Conservation (phyloP, 2,329 filamentous ascomycete genomes). For the Diatrype stigma region DNA sequence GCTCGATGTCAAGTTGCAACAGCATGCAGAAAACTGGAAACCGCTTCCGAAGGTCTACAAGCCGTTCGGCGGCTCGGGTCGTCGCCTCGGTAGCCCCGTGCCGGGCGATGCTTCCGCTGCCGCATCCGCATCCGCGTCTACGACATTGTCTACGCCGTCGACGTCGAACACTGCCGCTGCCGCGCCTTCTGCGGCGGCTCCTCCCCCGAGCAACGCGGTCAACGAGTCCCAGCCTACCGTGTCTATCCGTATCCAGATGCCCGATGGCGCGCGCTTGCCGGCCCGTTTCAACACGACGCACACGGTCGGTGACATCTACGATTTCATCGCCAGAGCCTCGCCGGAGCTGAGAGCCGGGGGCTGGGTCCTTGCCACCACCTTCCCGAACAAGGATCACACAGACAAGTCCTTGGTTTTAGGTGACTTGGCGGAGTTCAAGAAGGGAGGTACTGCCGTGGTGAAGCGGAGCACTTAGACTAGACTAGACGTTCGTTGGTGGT, state of each 20-base stretch:
- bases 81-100: slow-evolving; percentile 72
- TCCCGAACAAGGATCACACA: slow-evolving; percentile 75
- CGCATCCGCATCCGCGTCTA: slow-evolving; percentile 30
- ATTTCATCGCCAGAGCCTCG: slow-evolving; percentile 65
- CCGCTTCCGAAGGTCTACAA: slow-evolving; percentile 70
- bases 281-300: slow-evolving; percentile 78
- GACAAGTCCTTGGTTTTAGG: slow-evolving; percentile 59
- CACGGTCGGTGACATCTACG: slow-evolving; percentile 73
- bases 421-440: slow-evolving; percentile 62
- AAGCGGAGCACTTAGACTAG: slow-evolving; percentile 38
- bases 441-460: slow-evolving; percentile 60
- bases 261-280: slow-evolving; percentile 71
- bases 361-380: slow-evolving; percentile 77
- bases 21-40: slow-evolving; percentile 71
- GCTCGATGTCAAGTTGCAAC: slow-evolving; percentile 74
- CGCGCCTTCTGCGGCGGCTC: slow-evolving; percentile 15
- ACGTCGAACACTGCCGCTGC: slow-evolving; percentile 29
- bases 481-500: slow-evolving; percentile 1
- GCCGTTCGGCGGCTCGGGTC: slow-evolving; percentile 68
- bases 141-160: slow-evolving; percentile 25
- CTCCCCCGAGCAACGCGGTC: slow-evolving; percentile 32
- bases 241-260: slow-evolving; percentile 71
- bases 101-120: slow-evolving; percentile 50
- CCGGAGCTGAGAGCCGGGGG: slow-evolving; percentile 51
- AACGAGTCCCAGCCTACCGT: slow-evolving; percentile 66